Base-by-base conservation (phyloP, 2,329 filamentous ascomycete genomes). In the Colletotrichum sidae region DNA sequence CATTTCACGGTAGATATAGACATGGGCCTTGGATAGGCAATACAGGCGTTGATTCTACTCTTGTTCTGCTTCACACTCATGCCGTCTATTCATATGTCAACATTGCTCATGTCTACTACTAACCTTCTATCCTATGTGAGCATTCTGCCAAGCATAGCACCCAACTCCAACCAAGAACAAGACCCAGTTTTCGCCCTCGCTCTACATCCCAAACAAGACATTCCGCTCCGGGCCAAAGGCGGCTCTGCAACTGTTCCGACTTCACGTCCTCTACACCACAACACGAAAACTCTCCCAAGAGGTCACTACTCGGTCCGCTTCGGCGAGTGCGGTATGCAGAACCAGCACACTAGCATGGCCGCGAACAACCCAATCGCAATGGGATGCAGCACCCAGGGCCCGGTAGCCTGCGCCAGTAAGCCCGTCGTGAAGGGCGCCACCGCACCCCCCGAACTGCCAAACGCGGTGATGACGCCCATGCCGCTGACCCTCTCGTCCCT, bases 381-480 rank as follows among this genome's bases (percentile, higher is more conserved):
- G 0, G 91, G 90, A 77, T 84, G 86, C 72, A 91, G 77, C 39
- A 89, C 89, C 78, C 83, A 91, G 0, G 89, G 88, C 0, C 88
- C 88, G 0, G 80, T 81, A 0, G 81, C 84, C 75, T 91, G 86
- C 2, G 89, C 88, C 41, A 91, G 71, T 37, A 91, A 72, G 58
- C 89, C 89, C 0, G 88, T 91, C 3, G 87, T 80, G 69, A 92
- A 91, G 0, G 90, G 89, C 8, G 88, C 88, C 1, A 90, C 79
- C 0, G 89, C 89, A 33, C 89, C 91, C 0, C 91, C 91, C 3
- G 87, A 86, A 70, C 86, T 90, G 0, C 90, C 91, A 70, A 90
- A 91, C 4, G 89, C 88, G 25, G 85, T 87, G 65, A 93, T 92
- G 60, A 92, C 86, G 2, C 89, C 85, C 69, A 93, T 83, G 1